These are phyloP conservation scores for Phialophora macrospora DNA, from an alignment of 2,329 filamentous ascomycete species.

Conservation along the genomic window DNA sequence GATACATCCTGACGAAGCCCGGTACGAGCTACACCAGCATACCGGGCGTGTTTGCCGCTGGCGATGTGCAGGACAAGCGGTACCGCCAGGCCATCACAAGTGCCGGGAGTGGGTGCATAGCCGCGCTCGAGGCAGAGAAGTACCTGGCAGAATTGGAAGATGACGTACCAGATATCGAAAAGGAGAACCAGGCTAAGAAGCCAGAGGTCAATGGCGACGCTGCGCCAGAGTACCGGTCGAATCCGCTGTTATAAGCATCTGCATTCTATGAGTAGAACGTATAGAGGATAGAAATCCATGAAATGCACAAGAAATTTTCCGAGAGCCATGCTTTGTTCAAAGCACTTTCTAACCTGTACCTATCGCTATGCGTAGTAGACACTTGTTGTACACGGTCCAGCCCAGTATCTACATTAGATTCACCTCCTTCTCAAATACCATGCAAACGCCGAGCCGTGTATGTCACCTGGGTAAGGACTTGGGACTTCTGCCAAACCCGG, in stretches of 20 bases:
- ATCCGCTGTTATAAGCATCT: conserved; percentile 62
- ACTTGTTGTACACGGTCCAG: conserved; percentile 18
- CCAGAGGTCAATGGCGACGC: conserved; percentile 56
- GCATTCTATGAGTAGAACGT: not conserved
- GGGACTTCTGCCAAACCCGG: conserved; percentile 81
- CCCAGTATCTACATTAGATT: conserved; percentile 24
- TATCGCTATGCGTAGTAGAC: conserved; percentile 15
- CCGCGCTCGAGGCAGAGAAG: conserved; percentile 94
- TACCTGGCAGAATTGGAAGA: conserved; percentile 79
- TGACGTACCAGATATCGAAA: conserved; percentile 47
- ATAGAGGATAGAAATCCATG: not conserved
- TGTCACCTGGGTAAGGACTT: conserved; percentile 73
- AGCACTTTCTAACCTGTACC: conserved; percentile 9
- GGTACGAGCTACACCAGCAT: conserved; percentile 87
- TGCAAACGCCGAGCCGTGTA: conserved; percentile 83
- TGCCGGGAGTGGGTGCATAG: conserved; percentile 93
- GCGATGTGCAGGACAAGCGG: conserved; percentile 97
- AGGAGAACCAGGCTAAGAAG: conserved; percentile 55
- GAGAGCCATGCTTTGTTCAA: not conserved
- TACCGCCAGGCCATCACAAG: conserved; percentile 98
- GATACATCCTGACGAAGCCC: conserved; percentile 86
- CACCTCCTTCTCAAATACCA: conserved; percentile 90
- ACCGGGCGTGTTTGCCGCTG: conserved; percentile 91
- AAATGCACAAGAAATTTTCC: conserved; percentile 2
- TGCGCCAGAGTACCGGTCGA: conserved; percentile 66